Base-by-base conservation (phyloP, 768 basidiomycete genomes). In the Rhodocollybia butyracea region DNA sequence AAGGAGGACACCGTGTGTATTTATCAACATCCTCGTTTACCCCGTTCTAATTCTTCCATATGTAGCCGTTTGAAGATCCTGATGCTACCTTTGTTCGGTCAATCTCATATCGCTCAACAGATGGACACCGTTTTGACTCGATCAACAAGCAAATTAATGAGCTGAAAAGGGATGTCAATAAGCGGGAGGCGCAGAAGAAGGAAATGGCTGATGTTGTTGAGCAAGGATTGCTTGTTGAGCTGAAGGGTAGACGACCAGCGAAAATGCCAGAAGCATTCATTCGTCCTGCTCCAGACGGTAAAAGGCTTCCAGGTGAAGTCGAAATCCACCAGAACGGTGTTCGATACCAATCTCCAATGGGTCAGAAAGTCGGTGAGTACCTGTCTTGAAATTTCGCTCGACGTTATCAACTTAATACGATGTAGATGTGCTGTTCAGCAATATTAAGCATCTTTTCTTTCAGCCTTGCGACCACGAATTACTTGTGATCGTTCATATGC, bases 291-390 rank as follows among this genome's bases (percentile, higher is more conserved):
- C 79, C 94, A 29, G 97, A 99, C 63, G 94, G 94, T 22, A 99
- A 98, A 72, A 84, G 94, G 26, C 76, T 95, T 13, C 90, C 95
- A 4, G 97, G 97, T n/a, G 96, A 98, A 68, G 90, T 98, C 21
- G 97, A 99, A 66, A 93, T 99, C 32, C 97, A 99, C 67, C 88
- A 93, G 69, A 99, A 98, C 65, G 97, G 97, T 77, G 80, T 98
- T 54, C 82, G 96, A 32, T 98, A 98, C 69, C 84, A 88, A 60
- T 93, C 91, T 19, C 86, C 86, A 1, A 81, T 88, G 66, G 89
- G 91, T 38, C 94, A 95, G 72, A 92, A 89, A 74, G 89, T 98
- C 59, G 94, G 94, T 91, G 65, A 60, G 87, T 73, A 2, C 12
- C 12, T n/a, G n/a, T n/a, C 12, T 2, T 6, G 17, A 6, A 19